Evolutionary conservation across 495 filamentous ascomycete species (phyloP).

Genomic region (Hypoxylon subgilvum): DNA sequence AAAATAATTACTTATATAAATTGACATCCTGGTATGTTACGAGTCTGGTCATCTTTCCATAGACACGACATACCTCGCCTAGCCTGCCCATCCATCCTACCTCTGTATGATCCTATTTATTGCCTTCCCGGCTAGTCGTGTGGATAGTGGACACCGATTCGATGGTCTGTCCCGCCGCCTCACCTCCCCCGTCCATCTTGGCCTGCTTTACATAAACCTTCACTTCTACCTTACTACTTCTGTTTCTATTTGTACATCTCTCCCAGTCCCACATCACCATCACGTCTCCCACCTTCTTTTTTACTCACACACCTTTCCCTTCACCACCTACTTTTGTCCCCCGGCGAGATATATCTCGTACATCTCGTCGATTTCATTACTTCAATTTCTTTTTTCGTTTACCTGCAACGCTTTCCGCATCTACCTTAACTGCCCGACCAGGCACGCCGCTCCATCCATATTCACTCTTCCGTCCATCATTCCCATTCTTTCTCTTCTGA

Average conservation of each 20-base stretch:
- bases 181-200: constrained; percentile 43
- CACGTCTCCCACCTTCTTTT: constrained; percentile 41
- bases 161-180: constrained; percentile 45
- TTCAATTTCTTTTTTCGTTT: constrained; percentile 11
- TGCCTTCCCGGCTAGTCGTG: constrained; percentile 36
- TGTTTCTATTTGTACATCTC: constrained; percentile 31
- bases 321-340: constrained; percentile 20
- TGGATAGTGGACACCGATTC: constrained; percentile 43
- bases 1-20: constrained; percentile 2
- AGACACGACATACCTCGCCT: constrained; percentile 6
- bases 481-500: constrained; percentile 8
- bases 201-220: constrained; percentile 43
- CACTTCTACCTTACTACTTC: constrained; percentile 38
- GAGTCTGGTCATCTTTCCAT: constrained; percentile 13
- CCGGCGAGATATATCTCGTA: constrained; percentile 6
- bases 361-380: constrained; percentile 8
- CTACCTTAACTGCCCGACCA: constrained; percentile 8
- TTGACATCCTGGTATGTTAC: constrained; percentile 9
- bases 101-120: constrained; percentile 29
- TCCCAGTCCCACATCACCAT: constrained; percentile 45
- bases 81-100: constrained; percentile 12
- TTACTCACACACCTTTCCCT: neutral
- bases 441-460: constrained; percentile 1
- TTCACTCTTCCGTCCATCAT: constrained; percentile 10
- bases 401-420: neutral